phyloP scores from a whole-genome alignment of 441 rosid species.

The Corymbia calophylla region DNA sequence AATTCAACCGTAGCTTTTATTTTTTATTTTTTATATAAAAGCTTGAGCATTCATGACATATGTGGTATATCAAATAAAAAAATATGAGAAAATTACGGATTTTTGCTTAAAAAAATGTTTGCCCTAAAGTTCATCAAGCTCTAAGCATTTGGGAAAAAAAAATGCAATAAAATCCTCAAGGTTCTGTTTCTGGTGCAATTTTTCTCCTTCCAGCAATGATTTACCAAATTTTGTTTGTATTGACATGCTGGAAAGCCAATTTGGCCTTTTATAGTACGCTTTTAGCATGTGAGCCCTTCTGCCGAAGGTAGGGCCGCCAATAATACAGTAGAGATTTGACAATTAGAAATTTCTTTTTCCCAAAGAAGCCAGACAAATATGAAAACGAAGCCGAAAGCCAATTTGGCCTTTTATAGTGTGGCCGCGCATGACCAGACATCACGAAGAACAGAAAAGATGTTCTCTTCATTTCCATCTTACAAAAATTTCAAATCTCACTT shows the following conservation, averaged over 20 bases:
- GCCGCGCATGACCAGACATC: neutral
- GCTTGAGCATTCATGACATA: too few relatives aligned
- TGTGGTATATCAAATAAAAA: neutral
- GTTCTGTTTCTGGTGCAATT: neutral
- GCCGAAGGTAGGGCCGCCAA: neutral
- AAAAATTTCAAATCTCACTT: too few relatives aligned
- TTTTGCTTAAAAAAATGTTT: neutral
- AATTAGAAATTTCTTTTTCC: neutral
- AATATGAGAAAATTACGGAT: neutral
- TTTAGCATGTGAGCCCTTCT: neutral
- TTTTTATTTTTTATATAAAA: too few relatives aligned
- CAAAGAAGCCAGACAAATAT: neutral
- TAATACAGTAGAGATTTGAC: neutral
- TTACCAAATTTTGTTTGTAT: neutral
- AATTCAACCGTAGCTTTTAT: too few relatives aligned
- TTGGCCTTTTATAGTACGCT: neutral
- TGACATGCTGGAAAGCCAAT: neutral
- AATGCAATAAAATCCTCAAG: neutral
- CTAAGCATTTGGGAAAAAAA: neutral
- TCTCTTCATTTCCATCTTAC: neutral
- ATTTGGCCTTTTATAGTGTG: too few relatives aligned
- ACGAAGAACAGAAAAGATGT: neutral
- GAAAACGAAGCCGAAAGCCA: neutral
- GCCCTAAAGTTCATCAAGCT: neutral
- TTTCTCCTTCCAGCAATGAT: neutral